Base-by-base conservation (phyloP, 768 basidiomycete genomes). In the Leccinum variicolor region DNA sequence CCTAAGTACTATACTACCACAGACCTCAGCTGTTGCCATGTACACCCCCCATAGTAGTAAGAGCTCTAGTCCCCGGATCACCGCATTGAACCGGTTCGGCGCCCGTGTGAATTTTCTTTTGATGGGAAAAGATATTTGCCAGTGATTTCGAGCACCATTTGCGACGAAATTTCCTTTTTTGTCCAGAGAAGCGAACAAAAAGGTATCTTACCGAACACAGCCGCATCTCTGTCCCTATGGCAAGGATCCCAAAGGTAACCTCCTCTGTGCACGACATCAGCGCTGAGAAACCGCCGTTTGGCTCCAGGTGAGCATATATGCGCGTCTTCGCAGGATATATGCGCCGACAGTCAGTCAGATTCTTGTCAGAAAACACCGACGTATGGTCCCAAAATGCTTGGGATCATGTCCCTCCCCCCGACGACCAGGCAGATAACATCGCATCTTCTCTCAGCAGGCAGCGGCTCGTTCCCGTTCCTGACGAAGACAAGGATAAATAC, bases 321-420 rank as follows among this genome's bases (percentile, higher is more conserved):
- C 17, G 13, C 5, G 11, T 39, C 28, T 21, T 46, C 8, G 1
- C 7, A 3, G 50, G 60, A 28, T 4, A 59, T 36, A 31, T 10
- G 60, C 47, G 21, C 15, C 11, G 3, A 25, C 62, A 29, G 41
- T 36, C 43, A 26, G 29, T 39, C 59, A 90, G 90, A 69, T 90
- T 89, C 68, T 79, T 92, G 39, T 86, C 81, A 47, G 77, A 85
- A 25, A 81, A 86, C 41, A 68, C 76, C n/a, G 83, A 91, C 62
- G 87, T 92, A 3, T 94, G 91, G 89, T 78, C 80, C 25, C 87
- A 92, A 60, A 94, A 94, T 66, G 92, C 92, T 1, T 94, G 92
- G 94, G 91, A 94, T 68, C 92, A 93, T 67, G 92, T 94, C 47
- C 85, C 87, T 31, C 87, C 87, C 5, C 90, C 92, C 17, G 79